phyloP scores from a whole-genome alignment of 2,329 filamentous ascomycete species.

The Rhynchosporium agropyri region DNA sequence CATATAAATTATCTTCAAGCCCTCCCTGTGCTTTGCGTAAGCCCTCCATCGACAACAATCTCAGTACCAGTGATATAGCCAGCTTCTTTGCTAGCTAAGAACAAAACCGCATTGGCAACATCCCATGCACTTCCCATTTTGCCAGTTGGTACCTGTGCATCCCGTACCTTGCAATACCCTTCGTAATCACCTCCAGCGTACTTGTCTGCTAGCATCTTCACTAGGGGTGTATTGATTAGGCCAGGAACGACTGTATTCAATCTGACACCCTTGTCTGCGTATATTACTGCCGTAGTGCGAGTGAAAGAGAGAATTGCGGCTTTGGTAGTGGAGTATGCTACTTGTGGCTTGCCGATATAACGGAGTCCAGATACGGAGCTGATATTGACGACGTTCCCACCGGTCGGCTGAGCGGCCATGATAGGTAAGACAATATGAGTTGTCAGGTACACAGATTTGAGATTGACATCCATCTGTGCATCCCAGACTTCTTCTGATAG shows the following conservation, averaged over 20 bases:
- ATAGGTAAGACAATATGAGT: conserved; percentile 56
- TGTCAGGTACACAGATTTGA: conserved; percentile 58
- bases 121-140: conserved; percentile 62
- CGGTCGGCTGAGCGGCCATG: conserved; percentile 53
- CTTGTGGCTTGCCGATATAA: conserved; percentile 55
- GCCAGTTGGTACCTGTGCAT: conserved; percentile 61
- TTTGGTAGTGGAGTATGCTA: conserved; percentile 56
- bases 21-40: conserved; percentile 46
- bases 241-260: conserved; percentile 60
- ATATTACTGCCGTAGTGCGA: conserved; percentile 53
- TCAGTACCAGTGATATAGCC: conserved; percentile 60
- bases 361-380: conserved; percentile 55
- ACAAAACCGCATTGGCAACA: conserved; percentile 57
- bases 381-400: conserved; percentile 50
- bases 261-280: conserved; percentile 50
- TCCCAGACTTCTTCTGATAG: conserved; percentile 56
- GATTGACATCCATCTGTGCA: conserved; percentile 55
- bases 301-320: conserved; percentile 55
- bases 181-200: conserved; percentile 50
- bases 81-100: conserved; percentile 58
- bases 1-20: not conserved
- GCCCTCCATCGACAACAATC: conserved; percentile 53
- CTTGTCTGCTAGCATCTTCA: conserved; percentile 48
- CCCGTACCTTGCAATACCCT: conserved; percentile 54
- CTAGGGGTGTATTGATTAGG: conserved; percentile 58